Evolutionary conservation across 371 early-diverging fungal species (phyloP).

Genomic region (Amoeboaphelidium occidentale): DNA sequence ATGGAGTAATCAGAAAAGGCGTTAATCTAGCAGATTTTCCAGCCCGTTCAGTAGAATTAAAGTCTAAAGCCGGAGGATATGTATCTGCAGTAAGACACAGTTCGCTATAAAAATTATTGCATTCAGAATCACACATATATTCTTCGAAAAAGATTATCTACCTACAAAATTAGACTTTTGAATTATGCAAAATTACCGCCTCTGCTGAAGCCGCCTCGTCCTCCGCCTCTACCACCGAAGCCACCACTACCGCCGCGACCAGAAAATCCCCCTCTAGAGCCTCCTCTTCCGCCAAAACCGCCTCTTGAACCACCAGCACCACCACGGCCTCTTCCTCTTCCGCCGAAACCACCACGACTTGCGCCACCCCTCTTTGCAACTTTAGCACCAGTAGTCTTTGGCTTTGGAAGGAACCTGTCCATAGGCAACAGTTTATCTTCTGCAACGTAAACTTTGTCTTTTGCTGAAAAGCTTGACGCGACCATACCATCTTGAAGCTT

Average conservation of each 20-base stretch:
- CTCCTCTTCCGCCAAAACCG: constrained; percentile 12
- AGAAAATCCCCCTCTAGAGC: constrained; percentile 8
- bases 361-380: constrained; percentile 27
- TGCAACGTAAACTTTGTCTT: constrained; percentile 76
- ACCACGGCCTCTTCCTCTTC: constrained; percentile 9
- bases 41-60: no score
- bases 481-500: constrained; percentile 81
- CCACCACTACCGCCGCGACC: constrained; percentile 17
- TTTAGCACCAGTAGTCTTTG: constrained; percentile 34
- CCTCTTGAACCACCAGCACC: constrained; percentile 16
- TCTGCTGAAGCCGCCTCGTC: neutral
- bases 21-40: no score
- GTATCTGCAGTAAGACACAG: no score
- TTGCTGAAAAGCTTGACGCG: constrained; percentile 64
- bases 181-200: neutral
- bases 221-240: constrained; percentile 12
- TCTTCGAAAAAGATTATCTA: no score
- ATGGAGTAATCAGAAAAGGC: no score
- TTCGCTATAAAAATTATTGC: no score
- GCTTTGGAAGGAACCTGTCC: constrained; percentile 90
- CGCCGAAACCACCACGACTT: constrained; percentile 4
- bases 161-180: no score
- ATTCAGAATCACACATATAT: no score
- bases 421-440: constrained; percentile 80
- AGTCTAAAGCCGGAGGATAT: no score